Percentiles rank a stretch among this genome's conserved stretches.
phyloP scores from a whole-genome alignment of 2,329 filamentous ascomycete species.

The Diplodia corticola region DNA sequence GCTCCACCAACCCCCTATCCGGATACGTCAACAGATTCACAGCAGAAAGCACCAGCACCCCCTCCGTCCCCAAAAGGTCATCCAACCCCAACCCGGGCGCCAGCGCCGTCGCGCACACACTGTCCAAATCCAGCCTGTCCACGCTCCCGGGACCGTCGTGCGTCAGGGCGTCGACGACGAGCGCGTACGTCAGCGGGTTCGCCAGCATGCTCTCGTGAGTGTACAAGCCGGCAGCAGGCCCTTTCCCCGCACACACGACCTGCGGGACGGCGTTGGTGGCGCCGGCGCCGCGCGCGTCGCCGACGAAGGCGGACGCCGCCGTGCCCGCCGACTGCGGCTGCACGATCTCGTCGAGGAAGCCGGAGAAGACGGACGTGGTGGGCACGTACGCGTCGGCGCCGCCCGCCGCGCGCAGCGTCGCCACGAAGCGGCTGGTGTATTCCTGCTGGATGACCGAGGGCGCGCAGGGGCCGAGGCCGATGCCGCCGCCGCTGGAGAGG shows the following conservation, averaged over 20 bases:
- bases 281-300: constrained; percentile 47
- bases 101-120: constrained; percentile 43
- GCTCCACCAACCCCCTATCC: constrained; percentile 1
- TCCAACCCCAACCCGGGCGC: constrained; percentile 44
- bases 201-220: constrained; percentile 54
- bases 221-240: constrained; percentile 48
- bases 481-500: neutral
- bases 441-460: constrained; percentile 52
- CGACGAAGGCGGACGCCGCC: constrained; percentile 49
- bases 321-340: constrained; percentile 51
- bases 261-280: constrained; percentile 56
- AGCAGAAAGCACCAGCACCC: constrained; percentile 44
- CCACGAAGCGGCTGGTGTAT: constrained; percentile 48
- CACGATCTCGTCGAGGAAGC: constrained; percentile 53
- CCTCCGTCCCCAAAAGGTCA: constrained; percentile 50
- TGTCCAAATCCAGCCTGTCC: constrained; percentile 41
- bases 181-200: constrained; percentile 48
- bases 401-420: constrained; percentile 43
- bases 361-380: constrained; percentile 56
- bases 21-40: constrained; percentile 35
- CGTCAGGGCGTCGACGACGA: constrained; percentile 52
- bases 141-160: constrained; percentile 49
- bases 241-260: constrained; percentile 40
- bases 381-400: constrained; percentile 57
- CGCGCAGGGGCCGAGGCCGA: constrained; percentile 35